Evolutionary conservation across 495 filamentous ascomycete genomes (phyloP).

Genomic region (Aspergillus carlsbadensis): DNA sequence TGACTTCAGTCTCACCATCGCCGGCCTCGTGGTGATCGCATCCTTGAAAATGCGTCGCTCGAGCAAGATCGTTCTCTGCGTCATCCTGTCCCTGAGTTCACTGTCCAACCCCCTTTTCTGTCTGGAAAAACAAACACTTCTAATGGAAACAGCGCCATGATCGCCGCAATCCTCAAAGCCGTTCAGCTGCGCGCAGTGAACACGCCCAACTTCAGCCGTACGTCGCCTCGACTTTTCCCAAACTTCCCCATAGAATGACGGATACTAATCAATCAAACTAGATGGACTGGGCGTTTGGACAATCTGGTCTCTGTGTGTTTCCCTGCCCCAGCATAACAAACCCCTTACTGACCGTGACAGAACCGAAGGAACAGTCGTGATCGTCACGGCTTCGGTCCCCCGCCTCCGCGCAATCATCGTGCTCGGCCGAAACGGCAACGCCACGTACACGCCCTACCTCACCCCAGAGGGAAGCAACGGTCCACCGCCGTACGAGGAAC

Average conservation of each 20-base stretch:
- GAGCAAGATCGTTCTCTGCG: constrained; percentile 3
- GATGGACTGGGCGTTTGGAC: constrained; percentile 1
- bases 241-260: background rate
- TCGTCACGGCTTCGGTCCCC: constrained; percentile 5
- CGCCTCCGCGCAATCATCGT: constrained; percentile 9
- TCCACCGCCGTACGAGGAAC: background rate
- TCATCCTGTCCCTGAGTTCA: constrained; percentile 1
- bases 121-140: too few relatives aligned
- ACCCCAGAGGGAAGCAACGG: background rate
- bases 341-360: background rate
- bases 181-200: background rate
- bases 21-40: background rate
- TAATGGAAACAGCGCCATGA: constrained; percentile 1
- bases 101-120: too few relatives aligned
- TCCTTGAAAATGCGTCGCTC: background rate
- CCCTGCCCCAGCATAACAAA: too few relatives aligned
- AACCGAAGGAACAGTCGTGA: constrained; percentile 7
- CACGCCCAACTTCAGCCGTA: background rate
- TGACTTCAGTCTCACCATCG: background rate
- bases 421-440: background rate
- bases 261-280: background rate
- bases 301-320: constrained; percentile 6
- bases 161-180: constrained; percentile 2
- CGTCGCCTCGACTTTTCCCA: background rate
- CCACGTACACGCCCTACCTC: background rate